These are phyloP conservation scores for Cicer cuneatum DNA, from an alignment of 306 rosid genomes.

Conservation along the genomic window DNA sequence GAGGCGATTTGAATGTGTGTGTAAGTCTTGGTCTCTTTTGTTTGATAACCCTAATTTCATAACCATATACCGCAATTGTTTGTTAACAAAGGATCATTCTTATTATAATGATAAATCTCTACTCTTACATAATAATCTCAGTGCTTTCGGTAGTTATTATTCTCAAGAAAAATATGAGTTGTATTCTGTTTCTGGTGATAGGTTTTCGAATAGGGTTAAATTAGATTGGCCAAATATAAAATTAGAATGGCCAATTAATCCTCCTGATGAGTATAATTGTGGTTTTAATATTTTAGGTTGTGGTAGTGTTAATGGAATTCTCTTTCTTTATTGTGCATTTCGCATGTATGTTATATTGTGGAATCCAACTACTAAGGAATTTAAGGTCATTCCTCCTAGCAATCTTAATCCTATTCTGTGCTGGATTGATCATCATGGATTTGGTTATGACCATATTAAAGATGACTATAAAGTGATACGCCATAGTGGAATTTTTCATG, in stretches of 20 bases:
- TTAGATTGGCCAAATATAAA: background rate
- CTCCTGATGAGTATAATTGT: background rate
- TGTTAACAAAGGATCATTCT: too few species aligned
- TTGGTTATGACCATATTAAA: background rate
- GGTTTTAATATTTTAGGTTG: background rate
- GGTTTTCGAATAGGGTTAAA: background rate
- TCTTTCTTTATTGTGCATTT: background rate
- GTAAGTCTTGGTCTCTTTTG: too few species aligned
- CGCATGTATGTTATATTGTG: background rate
- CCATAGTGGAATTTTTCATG: too few species aligned
- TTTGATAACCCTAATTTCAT: too few species aligned
- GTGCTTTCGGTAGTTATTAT: background rate
- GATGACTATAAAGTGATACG: background rate
- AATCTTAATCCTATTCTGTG: too few species aligned
- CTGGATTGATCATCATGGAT: background rate
- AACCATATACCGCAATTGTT: background rate
- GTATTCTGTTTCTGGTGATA: background rate
- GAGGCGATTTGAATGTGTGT: too few species aligned
- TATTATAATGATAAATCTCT: background rate
- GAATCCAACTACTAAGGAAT: background rate
- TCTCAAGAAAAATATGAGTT: rapidly evolving
- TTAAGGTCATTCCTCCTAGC: background rate
- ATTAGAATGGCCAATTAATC: background rate
- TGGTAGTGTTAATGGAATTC: background rate
- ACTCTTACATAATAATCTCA: background rate